phyloP scores from a whole-genome alignment of 2,329 filamentous ascomycete species.

The Stemphylium beticola region DNA sequence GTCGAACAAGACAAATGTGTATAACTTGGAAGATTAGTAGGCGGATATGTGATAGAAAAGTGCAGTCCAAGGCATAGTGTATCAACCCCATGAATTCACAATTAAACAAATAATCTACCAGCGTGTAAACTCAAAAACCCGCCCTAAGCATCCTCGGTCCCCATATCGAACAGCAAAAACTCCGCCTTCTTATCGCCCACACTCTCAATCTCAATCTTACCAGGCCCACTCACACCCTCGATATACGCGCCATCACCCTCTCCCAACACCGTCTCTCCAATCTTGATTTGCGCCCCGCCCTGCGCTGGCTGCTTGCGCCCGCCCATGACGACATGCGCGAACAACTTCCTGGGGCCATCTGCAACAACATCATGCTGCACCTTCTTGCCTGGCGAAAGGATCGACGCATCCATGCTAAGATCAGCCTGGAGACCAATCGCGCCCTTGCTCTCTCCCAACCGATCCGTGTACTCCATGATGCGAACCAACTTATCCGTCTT shows the following conservation, averaged over 20 bases:
- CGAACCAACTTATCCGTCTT: slow-evolving; percentile 75
- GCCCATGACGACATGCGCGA: slow-evolving; percentile 78
- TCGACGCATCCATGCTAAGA: slow-evolving; percentile 79
- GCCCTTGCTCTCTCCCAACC: slow-evolving; percentile 68
- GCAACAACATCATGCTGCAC: slow-evolving; percentile 78
- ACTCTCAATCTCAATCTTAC: slow-evolving; percentile 55
- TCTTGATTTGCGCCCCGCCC: slow-evolving; percentile 73
- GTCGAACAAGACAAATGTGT: too few relatives aligned
- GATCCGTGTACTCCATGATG: slow-evolving; percentile 76
- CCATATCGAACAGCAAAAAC: slow-evolving; percentile 60
- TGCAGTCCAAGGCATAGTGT: too few relatives aligned
- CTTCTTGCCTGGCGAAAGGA: slow-evolving; percentile 68
- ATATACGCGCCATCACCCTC: slow-evolving; percentile 87
- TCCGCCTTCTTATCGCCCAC: slow-evolving; percentile 55
- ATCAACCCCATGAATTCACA: not conserved
- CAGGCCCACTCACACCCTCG: slow-evolving; percentile 54
- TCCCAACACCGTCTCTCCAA: slow-evolving; percentile 69
- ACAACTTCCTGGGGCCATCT: slow-evolving; percentile 72
- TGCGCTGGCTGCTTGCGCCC: slow-evolving; percentile 62
- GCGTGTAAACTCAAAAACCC: too few relatives aligned
- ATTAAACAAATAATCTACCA: too few relatives aligned
- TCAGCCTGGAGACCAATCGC: slow-evolving; percentile 84
- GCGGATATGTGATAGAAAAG: not conserved
- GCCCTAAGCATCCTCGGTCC: slow-evolving; percentile 30
- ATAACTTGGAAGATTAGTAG: not conserved